Evolutionary conservation across 2,329 filamentous ascomycete genomes (phyloP), one percentile per base, ranked within the genome.

Genomic region (Pestalotiopsis sp.): DNA sequence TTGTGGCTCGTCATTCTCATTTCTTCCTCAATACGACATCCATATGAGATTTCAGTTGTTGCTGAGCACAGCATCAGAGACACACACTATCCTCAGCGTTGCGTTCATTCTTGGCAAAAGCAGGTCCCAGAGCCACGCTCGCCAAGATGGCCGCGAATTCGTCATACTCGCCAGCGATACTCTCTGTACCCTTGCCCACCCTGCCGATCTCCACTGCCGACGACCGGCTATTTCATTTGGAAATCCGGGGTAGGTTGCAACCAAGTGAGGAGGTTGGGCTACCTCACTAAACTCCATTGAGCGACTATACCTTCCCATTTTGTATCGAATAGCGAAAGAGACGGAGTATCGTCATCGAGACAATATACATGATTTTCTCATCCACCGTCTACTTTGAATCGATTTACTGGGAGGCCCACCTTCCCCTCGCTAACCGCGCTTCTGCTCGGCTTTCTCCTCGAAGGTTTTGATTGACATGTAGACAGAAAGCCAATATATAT

Each of bases 301-400:
- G 57, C 27, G n/a, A n/a, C 13, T 62, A 62, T 62, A 62, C 59
- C 57, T 59, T 59, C 57, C 57, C 57, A 20, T 25, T 59, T 23
- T 36, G 57, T 59, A 27, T 36, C 31, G 31, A 36, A 36, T 36
- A 36, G 31, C 31, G 31, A 36, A 36, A 36, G 31, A 36, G 31
- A 36, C 31, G 31, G 31, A 36, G 31, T 2, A 36, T 36, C 31
- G 20, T 17, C 45, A 52, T 52, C 45, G 11, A 59, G 57, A 59
- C 57, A 59, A 9, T 23, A 59, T 59, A 36, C 31, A 7, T 36
- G 31, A 9, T 9, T 36, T 36, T 36, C 1, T 2, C 1, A 9
- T 36, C 31, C 31, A 36, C 31, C 7, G 2, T 36, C 45, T 52
- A 52, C 14, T 52, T 52, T 0, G 45, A 52, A 52, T 52, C 45